These are phyloP conservation scores for Takashimella koratensis DNA, from an alignment of 1,284 basidiomycete genomes.

Conservation along the genomic window DNA sequence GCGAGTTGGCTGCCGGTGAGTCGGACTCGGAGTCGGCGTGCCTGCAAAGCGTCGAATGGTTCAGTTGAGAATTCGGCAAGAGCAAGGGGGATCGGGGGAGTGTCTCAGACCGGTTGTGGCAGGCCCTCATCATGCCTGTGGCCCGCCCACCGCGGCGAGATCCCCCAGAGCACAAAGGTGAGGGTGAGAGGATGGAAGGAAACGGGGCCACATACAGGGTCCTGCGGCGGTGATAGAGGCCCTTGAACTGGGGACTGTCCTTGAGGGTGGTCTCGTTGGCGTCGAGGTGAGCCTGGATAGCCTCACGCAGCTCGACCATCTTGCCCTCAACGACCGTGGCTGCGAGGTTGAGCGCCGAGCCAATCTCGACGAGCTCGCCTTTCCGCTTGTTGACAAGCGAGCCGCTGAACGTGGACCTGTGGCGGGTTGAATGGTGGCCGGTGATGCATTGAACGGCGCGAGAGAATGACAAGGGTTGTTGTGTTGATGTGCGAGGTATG, in stretches of 20 bases:
- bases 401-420: constrained; percentile 33
- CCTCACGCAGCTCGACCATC: constrained; percentile 27
- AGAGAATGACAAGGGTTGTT: too few relatives aligned
- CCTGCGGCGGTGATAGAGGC: constrained; percentile 26
- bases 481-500: too few relatives aligned
- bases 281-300: constrained; percentile 37
- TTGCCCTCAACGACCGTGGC: constrained; percentile 21
- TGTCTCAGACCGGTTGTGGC: not conserved
- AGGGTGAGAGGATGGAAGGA: too few relatives aligned
- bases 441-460: too few relatives aligned
- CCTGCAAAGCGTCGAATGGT: too few relatives aligned
- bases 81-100: not conserved
- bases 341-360: constrained; percentile 29
- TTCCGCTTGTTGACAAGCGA: constrained; percentile 37
- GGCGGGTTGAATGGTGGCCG: too few relatives aligned
- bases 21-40: constrained; percentile 24
- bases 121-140: too few relatives aligned
- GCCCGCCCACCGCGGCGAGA: too few relatives aligned
- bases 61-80: not conserved
- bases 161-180: too few relatives aligned
- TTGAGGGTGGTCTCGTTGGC: constrained; percentile 22
- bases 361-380: constrained; percentile 42
- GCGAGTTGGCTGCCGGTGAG: constrained; percentile 8
- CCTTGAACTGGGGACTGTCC: constrained; percentile 34
- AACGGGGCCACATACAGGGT: not conserved